Evolutionary conservation across 108 stramenopile species (phyloP), one percentile per base, ranked within the genome.

Genomic region (Conticribra guillardii): DNA sequence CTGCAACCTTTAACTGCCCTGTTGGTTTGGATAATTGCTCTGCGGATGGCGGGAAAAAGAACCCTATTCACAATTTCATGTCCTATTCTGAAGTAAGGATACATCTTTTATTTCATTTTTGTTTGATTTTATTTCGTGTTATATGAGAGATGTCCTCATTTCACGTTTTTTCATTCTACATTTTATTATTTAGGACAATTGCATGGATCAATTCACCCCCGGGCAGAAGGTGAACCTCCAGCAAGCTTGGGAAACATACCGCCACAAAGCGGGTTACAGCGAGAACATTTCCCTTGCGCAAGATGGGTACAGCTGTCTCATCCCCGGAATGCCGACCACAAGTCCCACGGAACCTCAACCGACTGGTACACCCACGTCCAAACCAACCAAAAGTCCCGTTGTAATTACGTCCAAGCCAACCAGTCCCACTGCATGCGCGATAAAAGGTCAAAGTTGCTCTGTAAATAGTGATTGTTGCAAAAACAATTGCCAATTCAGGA

Each of bases 41-140:
- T 19, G 60, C 0, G n/a, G 59, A 60, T 31, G 68, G 31, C 1
- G 68, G 68, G 32, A 41, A 11, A 41, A 33, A 8, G 16, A 60
- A 69, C 46, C 68, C 68, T 0, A 69, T 69, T 34, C 68, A 69
- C 26, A 69, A 59, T 32, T 69, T 69, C 68, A 69, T 69, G 68
- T 59, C 47, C 1, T 69, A 56, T 60, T 15, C n/a, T 7, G 33
- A 69, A 31, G 48, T 52, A n/a, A 64, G 50, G 5, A n/a, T n/a
- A n/a, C n/a, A n/a, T n/a, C n/a, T n/a, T n/a, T n/a, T n/a, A n/a
- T n/a, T n/a, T n/a, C n/a, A n/a, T n/a, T n/a, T n/a, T n/a, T n/a
- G n/a, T n/a, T n/a, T n/a, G n/a, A n/a, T n/a, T n/a, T n/a, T n/a
- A n/a, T n/a, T n/a, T n/a, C n/a, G n/a, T n/a, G n/a, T n/a, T n/a